Percentiles rank a stretch among this genome's conserved stretches.
These are phyloP conservation scores for Chondrostereum purpureum DNA, from an alignment of 1,284 basidiomycete genomes.

Conservation along the genomic window DNA sequence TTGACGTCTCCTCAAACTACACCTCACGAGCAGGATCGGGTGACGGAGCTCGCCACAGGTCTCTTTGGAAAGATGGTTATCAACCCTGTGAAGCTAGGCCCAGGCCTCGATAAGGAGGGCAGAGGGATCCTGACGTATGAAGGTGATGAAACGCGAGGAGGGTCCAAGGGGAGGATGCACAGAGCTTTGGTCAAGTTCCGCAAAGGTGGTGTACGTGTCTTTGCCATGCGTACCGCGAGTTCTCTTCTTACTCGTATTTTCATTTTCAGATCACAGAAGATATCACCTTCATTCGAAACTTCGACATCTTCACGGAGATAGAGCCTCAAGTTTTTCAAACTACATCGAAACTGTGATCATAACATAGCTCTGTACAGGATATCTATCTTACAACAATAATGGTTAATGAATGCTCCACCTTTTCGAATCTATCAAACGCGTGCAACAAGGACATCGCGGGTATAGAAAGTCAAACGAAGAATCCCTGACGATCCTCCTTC, in stretches of 20 bases:
- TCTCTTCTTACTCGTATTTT: constrained; percentile 2
- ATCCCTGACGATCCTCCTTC: no score
- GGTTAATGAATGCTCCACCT: background rate
- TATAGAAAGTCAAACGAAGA: no score
- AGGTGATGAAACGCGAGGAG: constrained; percentile 61
- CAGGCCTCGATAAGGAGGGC: constrained; percentile 34
- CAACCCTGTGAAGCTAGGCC: constrained; percentile 36
- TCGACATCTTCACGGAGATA: constrained; percentile 50
- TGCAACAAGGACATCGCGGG: no score
- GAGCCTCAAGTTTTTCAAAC: constrained; percentile 24
- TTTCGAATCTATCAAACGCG: no score
- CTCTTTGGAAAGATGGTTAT: constrained; percentile 55
- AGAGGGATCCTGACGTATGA: constrained; percentile 50
- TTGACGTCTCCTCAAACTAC: constrained; percentile 35
- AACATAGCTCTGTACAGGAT: no score
- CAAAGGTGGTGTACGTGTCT: constrained; percentile 38
- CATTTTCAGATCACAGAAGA: constrained; percentile 36
- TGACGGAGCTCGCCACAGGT: constrained; percentile 43
- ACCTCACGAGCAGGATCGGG: constrained; percentile 34
- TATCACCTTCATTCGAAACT: constrained; percentile 48
- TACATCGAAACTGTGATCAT: constrained; percentile 25
- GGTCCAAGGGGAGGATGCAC: constrained; percentile 50
- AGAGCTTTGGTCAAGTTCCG: constrained; percentile 40
- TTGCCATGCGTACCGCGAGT: constrained; percentile 4
- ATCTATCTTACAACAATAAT: no score